These are phyloP conservation scores for Puccinia triticina DNA, from an alignment of 1,284 basidiomycete genomes.

Conservation along the genomic window DNA sequence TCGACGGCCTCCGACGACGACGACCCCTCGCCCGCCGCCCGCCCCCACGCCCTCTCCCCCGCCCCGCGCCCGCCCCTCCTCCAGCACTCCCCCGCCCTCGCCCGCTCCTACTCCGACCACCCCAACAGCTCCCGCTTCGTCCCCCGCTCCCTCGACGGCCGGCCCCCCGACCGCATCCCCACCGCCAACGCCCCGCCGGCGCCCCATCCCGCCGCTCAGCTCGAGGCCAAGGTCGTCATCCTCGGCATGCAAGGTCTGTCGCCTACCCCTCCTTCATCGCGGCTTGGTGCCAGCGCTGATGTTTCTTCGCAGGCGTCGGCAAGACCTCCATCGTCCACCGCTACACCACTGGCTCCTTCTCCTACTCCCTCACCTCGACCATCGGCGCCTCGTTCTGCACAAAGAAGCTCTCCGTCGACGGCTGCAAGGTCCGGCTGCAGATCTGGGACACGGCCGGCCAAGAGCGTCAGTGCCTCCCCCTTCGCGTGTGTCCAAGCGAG, in stretches of 20 bases:
- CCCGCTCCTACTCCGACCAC: not conserved
- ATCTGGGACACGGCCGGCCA: conserved; percentile 97
- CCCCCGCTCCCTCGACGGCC: not conserved
- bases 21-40: conserved; percentile 30
- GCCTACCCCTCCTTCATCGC: conserved; percentile 13
- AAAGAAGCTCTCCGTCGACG: conserved; percentile 87
- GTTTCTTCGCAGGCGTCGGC: conserved; percentile 72
- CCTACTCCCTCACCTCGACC: conserved; percentile 80
- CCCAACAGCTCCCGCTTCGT: conserved; percentile 8
- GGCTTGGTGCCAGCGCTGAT: no score
- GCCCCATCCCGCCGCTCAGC: conserved; percentile 51
- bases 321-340: conserved; percentile 92
- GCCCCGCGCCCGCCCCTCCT: conserved; percentile 53
- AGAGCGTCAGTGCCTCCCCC: conserved; percentile 66
- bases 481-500: no score
- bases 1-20: conserved; percentile 22
- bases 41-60: conserved; percentile 35
- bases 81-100: conserved; percentile 45
- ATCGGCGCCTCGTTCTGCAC: conserved; percentile 93
- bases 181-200: not conserved
- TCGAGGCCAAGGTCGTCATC: conserved; percentile 95
- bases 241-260: conserved; percentile 86
- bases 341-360: conserved; percentile 87
- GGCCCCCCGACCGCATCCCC: no score
- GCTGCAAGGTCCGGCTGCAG: conserved; percentile 76